These are phyloP conservation scores for Iris pallida DNA, from an alignment of 116 monocot genomes.

Conservation along the genomic window DNA sequence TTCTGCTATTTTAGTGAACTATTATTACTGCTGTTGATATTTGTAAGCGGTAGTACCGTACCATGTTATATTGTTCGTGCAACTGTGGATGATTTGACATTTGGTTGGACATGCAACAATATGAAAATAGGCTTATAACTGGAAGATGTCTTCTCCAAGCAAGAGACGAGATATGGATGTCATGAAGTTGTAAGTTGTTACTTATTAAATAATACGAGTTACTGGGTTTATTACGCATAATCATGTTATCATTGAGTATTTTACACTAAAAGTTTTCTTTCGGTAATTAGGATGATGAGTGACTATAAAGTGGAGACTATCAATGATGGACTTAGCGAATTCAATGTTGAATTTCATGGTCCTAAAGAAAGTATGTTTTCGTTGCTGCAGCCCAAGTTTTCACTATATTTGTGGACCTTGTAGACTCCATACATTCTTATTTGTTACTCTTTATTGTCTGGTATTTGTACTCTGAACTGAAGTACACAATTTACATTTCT, in stretches of 20 bases:
- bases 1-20: too few species aligned
- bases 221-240: not conserved
- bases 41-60: not conserved
- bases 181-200: slow-evolving; percentile 22
- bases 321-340: slow-evolving; percentile 21
- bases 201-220: not conserved
- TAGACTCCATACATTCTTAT: too few species aligned
- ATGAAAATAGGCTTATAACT: not conserved
- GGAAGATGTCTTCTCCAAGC: slow-evolving; percentile 27
- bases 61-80: not conserved
- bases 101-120: not conserved
- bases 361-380: slow-evolving; percentile 26
- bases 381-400: too few species aligned
- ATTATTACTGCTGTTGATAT: too few species aligned
- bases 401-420: too few species aligned
- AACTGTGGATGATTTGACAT: not conserved
- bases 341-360: slow-evolving; percentile 27
- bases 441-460: too few species aligned
- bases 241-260: not conserved
- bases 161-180: slow-evolving; percentile 34
- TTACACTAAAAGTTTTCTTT: not conserved
- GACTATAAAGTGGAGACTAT: slow-evolving; percentile 20
- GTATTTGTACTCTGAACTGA: too few species aligned
- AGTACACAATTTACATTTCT: too few species aligned
- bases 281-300: slow-evolving; percentile 23